Evolutionary conservation across 2,329 filamentous ascomycete genomes (phyloP).

Genomic region (Pyricularia pennisetigena): DNA sequence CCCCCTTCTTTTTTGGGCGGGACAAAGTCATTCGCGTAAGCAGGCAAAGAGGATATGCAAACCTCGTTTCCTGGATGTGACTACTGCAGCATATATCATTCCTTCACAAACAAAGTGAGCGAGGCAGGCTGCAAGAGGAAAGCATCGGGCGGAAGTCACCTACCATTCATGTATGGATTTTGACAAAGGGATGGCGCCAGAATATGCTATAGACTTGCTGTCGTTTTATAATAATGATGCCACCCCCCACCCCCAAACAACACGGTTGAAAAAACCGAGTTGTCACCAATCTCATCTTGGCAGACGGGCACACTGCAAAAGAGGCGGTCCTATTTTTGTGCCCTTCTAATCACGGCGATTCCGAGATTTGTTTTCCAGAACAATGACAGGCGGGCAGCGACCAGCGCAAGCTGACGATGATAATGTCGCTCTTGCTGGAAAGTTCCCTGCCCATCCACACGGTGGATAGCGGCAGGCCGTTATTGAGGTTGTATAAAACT

Average conservation of each 20-base stretch:
- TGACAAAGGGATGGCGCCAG: not conserved
- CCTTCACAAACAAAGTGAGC: not conserved
- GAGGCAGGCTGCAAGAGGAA: not conserved
- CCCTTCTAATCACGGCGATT: not conserved
- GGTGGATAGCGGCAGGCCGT: not conserved
- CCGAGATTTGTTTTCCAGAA: not conserved
- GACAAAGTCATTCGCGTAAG: not conserved
- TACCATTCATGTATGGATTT: not conserved
- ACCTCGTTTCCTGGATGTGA: not conserved
- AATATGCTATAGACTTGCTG: too few species aligned
- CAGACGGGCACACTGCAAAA: not conserved
- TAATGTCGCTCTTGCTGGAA: not conserved
- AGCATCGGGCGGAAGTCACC: not conserved
- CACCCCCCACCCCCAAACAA: not conserved
- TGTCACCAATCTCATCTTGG: not conserved
- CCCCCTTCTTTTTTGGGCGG: not conserved
- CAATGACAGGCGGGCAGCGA: not conserved
- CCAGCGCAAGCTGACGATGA: not conserved
- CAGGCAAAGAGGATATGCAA: not conserved
- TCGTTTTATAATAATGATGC: not conserved
- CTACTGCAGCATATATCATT: not conserved
- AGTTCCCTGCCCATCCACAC: not conserved
- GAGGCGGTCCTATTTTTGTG: not conserved
- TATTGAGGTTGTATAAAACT: not conserved
- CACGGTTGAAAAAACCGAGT: not conserved